Percentiles rank a stretch among this genome's conserved stretches.
phyloP scores from a whole-genome alignment of 73 alveolate species.

The Tetrahymena thermophila region DNA sequence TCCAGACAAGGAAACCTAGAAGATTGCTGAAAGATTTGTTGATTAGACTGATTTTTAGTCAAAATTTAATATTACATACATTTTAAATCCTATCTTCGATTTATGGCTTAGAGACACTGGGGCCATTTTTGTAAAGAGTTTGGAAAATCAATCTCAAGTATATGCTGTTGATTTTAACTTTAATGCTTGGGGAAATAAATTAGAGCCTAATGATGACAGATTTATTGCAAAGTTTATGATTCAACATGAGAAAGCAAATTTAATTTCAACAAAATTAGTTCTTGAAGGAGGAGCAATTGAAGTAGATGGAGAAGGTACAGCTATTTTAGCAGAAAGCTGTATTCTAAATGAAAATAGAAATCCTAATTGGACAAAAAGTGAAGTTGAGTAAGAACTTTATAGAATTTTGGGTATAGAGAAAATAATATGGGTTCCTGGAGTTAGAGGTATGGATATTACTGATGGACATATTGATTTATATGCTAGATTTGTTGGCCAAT shows the following conservation, averaged over 20 bases:
- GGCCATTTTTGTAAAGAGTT: constrained; percentile 20
- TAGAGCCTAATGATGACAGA: constrained; percentile 10
- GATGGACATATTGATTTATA: constrained; percentile 48
- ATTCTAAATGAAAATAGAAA: constrained; percentile 28
- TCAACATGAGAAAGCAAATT: background rate
- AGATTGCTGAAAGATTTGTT: background rate
- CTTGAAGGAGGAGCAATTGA: constrained; percentile 40
- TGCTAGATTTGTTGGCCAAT: constrained; percentile 13
- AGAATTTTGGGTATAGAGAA: constrained; percentile 25
- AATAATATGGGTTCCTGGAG: constrained; percentile 41
- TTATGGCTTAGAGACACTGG: constrained; percentile 46
- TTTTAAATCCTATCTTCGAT: constrained; percentile 6
- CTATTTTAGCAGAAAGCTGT: constrained; percentile 33
- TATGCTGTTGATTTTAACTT: constrained; percentile 40
- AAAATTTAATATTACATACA: background rate
- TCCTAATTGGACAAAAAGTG: constrained; percentile 28
- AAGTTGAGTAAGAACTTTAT: constrained; percentile 16
- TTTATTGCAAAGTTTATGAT: constrained; percentile 18
- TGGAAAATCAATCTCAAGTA: background rate
- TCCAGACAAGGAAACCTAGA: background rate
- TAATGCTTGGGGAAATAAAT: constrained; percentile 44
- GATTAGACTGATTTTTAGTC: background rate
- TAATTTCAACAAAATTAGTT: constrained; percentile 5
- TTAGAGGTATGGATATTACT: constrained; percentile 32
- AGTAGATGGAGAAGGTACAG: constrained; percentile 53